Evolutionary conservation across 768 basidiomycete genomes (phyloP), one percentile per base, ranked within the genome.

Genomic region (Mycena metata): DNA sequence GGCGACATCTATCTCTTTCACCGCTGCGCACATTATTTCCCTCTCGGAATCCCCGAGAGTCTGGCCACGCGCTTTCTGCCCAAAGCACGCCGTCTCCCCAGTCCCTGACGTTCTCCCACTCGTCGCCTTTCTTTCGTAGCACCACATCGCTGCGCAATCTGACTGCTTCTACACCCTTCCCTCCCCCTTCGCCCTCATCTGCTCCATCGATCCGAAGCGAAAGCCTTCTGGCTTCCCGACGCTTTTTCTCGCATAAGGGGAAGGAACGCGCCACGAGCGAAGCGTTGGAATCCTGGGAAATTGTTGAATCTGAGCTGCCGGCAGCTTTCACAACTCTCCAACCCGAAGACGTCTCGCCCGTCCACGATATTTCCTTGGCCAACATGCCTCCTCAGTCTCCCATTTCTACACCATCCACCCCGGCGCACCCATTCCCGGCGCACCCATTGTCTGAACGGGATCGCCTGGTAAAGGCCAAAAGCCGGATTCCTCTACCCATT

Each of bases 21-120:
- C 85, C 86, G 0, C 76, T 88, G 21, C 79, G 83, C 24, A 85
- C 83, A 1, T 76, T 88, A 30, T 85, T 86, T 57, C 83, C 84
- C 33, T 76, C 81, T 35, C 81, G 80, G 21, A 72, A 49, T 51
- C 55, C 72, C 78, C n/a, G 74, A 76, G 59, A 75, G 66, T 46
- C 72, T 24, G 80, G 83, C 39, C 80, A 81, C 43, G 74, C 81
- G 11, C 76, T 82, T 51, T 84, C 85, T n/a, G 83, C 83, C 1
- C 81, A 82, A 66, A 80, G 82, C 11, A 77, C 81, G 2, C 78
- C 81, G 15, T 77, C 73, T 21, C 65, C 79, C 5, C 83, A 84
- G 3, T 84, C 85, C 5, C 81, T 84, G 66, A 78, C 82, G 17
- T 76, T 76, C 54, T 78, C 77, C 61, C 72, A 78, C 62, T 72